Evolutionary conservation across 768 basidiomycete genomes (phyloP).

Genomic region (Leccinum subtestaceum): DNA sequence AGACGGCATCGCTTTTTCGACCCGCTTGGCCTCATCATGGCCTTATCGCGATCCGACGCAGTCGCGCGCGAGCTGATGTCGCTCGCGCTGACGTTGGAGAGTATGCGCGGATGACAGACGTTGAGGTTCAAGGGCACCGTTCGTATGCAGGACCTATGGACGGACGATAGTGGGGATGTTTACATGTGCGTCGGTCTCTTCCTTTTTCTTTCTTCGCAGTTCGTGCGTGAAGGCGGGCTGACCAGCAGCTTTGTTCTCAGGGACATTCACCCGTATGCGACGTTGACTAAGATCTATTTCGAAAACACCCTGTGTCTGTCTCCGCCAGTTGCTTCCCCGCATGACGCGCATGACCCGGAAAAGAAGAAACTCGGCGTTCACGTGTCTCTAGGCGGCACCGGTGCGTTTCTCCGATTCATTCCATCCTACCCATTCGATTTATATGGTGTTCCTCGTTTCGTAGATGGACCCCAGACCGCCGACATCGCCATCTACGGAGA

Average conservation of each 20-base stretch:
- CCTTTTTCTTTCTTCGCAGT: background rate
- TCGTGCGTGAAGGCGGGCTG: background rate
- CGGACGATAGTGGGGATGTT: conserved; percentile 56
- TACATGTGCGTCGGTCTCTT: conserved; percentile 30
- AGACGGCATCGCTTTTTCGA: conserved; percentile 66
- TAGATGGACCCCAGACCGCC: conserved; percentile 69
- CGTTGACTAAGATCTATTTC: conserved; percentile 62
- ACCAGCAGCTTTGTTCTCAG: conserved; percentile 33
- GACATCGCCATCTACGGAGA: conserved; percentile 59
- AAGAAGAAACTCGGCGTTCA: conserved; percentile 57
- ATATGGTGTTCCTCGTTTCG: background rate
- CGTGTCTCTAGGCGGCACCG: conserved; percentile 66
- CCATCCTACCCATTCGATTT: background rate
- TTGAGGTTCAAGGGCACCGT: conserved; percentile 55
- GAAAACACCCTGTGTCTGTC: conserved; percentile 64
- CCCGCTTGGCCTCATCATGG: conserved; percentile 37
- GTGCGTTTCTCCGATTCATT: conserved; percentile 30
- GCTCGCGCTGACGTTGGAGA: conserved; percentile 70
- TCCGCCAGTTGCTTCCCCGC: conserved; percentile 29
- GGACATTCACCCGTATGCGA: conserved; percentile 67
- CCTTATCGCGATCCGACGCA: conserved; percentile 25
- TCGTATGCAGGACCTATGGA: conserved; percentile 51
- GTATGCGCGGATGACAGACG: conserved; percentile 77
- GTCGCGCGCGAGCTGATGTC: conserved; percentile 44
- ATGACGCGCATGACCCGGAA: conserved; percentile 17